Conservation (phyloP, 2,329 filamentous ascomycete species). For the Colletotrichum gigasporum region DNA sequence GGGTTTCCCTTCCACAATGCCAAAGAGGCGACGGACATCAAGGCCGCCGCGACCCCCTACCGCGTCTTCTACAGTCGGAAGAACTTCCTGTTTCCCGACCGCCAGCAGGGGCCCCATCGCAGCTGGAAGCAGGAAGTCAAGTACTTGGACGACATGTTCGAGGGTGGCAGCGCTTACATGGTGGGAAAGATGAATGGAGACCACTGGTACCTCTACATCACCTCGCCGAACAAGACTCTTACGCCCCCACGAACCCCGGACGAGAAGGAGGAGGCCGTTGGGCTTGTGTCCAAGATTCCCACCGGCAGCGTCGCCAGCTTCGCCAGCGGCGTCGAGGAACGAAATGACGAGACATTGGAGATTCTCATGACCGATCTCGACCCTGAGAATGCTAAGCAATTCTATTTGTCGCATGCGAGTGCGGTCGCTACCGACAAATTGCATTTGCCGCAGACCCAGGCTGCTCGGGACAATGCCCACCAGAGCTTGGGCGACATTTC, state of each 20-base stretch:
- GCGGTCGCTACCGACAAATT: slow-evolving; percentile 86
- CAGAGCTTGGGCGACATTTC: slow-evolving; percentile 68
- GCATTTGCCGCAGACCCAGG: slow-evolving; percentile 69
- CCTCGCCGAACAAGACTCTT: slow-evolving; percentile 80
- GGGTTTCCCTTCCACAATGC: slow-evolving; percentile 88
- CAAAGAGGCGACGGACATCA: slow-evolving; percentile 70
- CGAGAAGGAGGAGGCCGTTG: slow-evolving; percentile 36
- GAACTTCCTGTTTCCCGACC: slow-evolving; percentile 96
- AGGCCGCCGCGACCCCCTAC: slow-evolving; percentile 85
- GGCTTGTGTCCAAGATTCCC: slow-evolving; percentile 61
- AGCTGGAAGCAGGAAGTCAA: slow-evolving; percentile 98
- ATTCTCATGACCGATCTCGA: slow-evolving; percentile 79
- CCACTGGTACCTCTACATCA: slow-evolving; percentile 99
- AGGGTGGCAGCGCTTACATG: slow-evolving; percentile 96
- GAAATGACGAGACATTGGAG: slow-evolving; percentile 80
- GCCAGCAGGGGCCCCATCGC: slow-evolving; percentile 91
- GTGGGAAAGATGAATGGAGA: slow-evolving; percentile 99
- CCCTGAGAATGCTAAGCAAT: slow-evolving; percentile 74
- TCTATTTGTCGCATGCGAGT: slow-evolving; percentile 79
- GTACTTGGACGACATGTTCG: slow-evolving; percentile 90
- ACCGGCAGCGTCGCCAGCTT: slow-evolving; percentile 54
- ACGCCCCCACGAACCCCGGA: slow-evolving; percentile 86
- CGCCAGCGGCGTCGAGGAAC: slow-evolving; percentile 49
- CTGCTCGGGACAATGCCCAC: slow-evolving; percentile 68
- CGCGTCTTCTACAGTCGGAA: slow-evolving; percentile 99